Conservation (phyloP, 768 basidiomycete genomes). For the Lentinus tigrinus region DNA sequence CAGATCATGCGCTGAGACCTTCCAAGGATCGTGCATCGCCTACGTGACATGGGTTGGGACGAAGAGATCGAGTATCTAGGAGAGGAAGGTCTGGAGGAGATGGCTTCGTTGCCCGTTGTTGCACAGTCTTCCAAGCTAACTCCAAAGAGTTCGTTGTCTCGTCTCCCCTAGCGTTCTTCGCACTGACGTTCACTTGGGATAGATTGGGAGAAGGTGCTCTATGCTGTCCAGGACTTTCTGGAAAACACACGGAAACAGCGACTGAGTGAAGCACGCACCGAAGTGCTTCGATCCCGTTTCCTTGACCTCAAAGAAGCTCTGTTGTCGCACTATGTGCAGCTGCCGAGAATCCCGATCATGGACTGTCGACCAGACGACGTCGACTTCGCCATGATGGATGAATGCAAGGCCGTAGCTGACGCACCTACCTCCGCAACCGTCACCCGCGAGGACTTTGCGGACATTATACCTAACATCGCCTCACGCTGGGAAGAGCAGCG, state of each 20-base stretch:
- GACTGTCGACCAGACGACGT: background rate
- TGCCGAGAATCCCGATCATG: background rate
- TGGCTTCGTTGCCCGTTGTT: background rate
- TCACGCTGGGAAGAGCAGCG: background rate
- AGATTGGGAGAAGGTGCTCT: slow-evolving; percentile 1
- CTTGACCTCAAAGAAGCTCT: background rate
- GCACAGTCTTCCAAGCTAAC: slow-evolving; percentile 2
- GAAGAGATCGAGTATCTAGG: background rate
- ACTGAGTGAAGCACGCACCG: background rate
- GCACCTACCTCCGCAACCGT: background rate
- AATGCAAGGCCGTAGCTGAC: background rate
- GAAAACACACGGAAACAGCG: background rate
- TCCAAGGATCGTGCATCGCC: background rate
- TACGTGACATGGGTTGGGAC: background rate
- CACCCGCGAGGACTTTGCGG: background rate
- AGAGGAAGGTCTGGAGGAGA: background rate
- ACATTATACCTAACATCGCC: background rate
- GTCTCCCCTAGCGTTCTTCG: background rate
- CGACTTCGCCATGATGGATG: background rate
- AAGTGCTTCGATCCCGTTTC: background rate
- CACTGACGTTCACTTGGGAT: background rate
- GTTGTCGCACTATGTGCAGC: background rate
- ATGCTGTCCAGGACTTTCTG: background rate
- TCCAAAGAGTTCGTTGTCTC: background rate
- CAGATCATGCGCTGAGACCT: background rate